These are phyloP conservation scores for Dissophora globulifera DNA, from an alignment of 192 early-diverging fungal genomes.

Conservation along the genomic window DNA sequence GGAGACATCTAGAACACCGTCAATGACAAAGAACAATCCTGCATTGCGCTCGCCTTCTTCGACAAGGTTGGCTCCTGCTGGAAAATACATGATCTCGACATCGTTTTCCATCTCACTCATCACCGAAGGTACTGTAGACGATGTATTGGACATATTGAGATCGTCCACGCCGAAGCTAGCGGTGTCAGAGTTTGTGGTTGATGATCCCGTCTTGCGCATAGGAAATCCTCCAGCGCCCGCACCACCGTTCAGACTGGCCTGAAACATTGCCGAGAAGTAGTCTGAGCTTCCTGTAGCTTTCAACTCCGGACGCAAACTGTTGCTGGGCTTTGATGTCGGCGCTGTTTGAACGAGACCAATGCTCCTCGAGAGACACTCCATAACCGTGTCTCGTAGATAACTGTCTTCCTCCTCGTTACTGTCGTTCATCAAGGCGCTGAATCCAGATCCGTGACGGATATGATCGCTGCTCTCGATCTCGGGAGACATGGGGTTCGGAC, in stretches of 20 bases:
- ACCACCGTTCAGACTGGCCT: slow-evolving; percentile 26
- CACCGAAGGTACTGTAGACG: slow-evolving; percentile 29
- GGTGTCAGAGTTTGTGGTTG: slow-evolving; percentile 33
- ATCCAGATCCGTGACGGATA: slow-evolving; percentile 53
- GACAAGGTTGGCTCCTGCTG: slow-evolving; percentile 77
- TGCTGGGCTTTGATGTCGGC: slow-evolving; percentile 1
- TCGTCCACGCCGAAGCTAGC: slow-evolving; percentile 24
- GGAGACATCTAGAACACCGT: slow-evolving; percentile 84
- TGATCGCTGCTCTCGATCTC: slow-evolving; percentile 24
- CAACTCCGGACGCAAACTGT: slow-evolving; percentile 16
- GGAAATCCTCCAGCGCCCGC: slow-evolving; percentile 13
- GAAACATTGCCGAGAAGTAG: slow-evolving; percentile 49
- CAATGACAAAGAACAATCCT: slow-evolving; percentile 94
- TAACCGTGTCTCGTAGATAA: slow-evolving; percentile 68
- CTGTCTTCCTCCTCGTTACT: slow-evolving; percentile 65
- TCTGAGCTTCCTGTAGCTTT: slow-evolving; percentile 47
- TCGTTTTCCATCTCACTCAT: slow-evolving; percentile 65
- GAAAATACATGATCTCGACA: slow-evolving; percentile 79
- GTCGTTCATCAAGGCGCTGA: slow-evolving; percentile 48
- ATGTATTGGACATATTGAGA: slow-evolving; percentile 26
- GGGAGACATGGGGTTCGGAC: slow-evolving; percentile 29
- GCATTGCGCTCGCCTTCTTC: slow-evolving; percentile 84
- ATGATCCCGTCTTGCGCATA: slow-evolving; percentile 36
- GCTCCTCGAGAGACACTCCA: slow-evolving; percentile 68
- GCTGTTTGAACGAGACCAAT: slow-evolving; percentile 65